Conservation (phyloP, 805 yeast species). For the Myxozyma neglecta region DNA sequence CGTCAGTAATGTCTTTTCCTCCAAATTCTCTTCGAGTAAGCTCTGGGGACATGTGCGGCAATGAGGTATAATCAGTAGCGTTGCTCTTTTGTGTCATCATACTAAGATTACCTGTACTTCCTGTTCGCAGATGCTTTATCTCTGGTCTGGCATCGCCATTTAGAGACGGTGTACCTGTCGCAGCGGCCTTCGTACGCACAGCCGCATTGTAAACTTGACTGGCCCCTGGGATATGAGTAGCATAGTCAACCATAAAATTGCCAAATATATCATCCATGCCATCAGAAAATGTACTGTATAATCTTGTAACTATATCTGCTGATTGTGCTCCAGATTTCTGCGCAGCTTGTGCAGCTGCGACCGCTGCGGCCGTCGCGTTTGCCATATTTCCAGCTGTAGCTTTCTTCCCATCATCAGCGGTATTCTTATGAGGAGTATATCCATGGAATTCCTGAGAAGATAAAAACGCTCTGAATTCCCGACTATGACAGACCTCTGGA, state of each 20-base stretch:
- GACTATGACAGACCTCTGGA: slow-evolving; percentile 71
- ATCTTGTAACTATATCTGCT: slow-evolving; percentile 22
- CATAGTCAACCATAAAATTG: slow-evolving; percentile 29
- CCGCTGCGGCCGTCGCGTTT: slow-evolving; percentile 16
- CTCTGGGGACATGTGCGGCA: background rate
- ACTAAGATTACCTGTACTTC: slow-evolving; percentile 9
- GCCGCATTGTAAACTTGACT: slow-evolving; percentile 15
- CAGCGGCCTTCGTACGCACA: background rate
- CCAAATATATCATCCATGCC: slow-evolving; percentile 31
- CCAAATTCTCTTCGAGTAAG: background rate
- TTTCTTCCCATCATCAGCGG: background rate
- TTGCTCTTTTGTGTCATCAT: slow-evolving; percentile 6
- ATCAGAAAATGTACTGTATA: slow-evolving; percentile 24
- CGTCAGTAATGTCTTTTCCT: background rate
- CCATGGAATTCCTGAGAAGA: slow-evolving; percentile 49
- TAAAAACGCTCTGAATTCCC: slow-evolving; percentile 70
- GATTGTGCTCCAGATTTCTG: background rate
- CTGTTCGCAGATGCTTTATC: slow-evolving; percentile 1
- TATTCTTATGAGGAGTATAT: background rate
- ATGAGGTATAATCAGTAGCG: background rate
- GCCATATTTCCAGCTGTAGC: slow-evolving; percentile 2
- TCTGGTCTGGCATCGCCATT: background rate
- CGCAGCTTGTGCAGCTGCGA: slow-evolving; percentile 13
- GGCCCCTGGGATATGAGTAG: slow-evolving; percentile 18
- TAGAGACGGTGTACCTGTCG: background rate